A percentile compares a stretch with the other conserved stretches of the same genome.
phyloP scores from a whole-genome alignment of 345 rosid species.

The Sisymbrium altissimum region DNA sequence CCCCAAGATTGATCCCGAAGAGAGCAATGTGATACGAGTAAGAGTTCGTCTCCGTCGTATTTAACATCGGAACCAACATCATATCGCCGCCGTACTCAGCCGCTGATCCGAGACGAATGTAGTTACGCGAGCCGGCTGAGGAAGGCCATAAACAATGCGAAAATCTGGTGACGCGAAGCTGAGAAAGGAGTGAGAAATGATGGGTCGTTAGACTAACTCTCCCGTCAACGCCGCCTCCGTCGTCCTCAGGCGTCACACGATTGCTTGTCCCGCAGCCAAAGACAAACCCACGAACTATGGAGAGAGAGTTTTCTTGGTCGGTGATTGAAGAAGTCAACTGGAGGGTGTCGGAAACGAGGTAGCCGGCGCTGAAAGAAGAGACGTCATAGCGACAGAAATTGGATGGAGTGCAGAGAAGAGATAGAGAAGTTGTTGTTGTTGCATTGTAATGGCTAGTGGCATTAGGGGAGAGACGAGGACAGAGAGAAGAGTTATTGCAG shows the following conservation, averaged over 20 bases:
- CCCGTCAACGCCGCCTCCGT: constrained; percentile 23
- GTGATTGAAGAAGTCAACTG: constrained; percentile 32
- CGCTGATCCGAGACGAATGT: constrained; percentile 29
- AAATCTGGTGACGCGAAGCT: constrained; percentile 23
- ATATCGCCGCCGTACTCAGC: constrained; percentile 21
- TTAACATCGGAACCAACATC: constrained; percentile 27
- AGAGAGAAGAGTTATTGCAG: constrained; percentile 25
- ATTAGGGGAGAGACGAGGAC: constrained; percentile 12
- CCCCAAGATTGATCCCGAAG: constrained; percentile 19
- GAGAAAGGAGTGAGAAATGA: constrained; percentile 29
- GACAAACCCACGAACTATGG: constrained; percentile 28
- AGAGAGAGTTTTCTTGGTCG: constrained; percentile 33
- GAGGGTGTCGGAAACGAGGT: constrained; percentile 35
- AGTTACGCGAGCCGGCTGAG: constrained; percentile 27
- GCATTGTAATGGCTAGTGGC: not conserved
- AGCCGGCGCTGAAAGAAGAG: constrained; percentile 20
- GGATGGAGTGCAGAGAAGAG: constrained; percentile 29
- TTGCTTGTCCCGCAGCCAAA: constrained; percentile 33
- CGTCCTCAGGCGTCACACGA: constrained; percentile 6
- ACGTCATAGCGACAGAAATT: constrained; percentile 24
- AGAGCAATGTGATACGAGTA: constrained; percentile 28
- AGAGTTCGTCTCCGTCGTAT: constrained; percentile 10
- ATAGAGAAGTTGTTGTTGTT: not conserved
- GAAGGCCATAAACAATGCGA: constrained; percentile 36
- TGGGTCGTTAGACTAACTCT: constrained; percentile 34